Base-by-base conservation (phyloP, 2,329 filamentous ascomycete genomes). In the Fusarium pseudograminearum region DNA sequence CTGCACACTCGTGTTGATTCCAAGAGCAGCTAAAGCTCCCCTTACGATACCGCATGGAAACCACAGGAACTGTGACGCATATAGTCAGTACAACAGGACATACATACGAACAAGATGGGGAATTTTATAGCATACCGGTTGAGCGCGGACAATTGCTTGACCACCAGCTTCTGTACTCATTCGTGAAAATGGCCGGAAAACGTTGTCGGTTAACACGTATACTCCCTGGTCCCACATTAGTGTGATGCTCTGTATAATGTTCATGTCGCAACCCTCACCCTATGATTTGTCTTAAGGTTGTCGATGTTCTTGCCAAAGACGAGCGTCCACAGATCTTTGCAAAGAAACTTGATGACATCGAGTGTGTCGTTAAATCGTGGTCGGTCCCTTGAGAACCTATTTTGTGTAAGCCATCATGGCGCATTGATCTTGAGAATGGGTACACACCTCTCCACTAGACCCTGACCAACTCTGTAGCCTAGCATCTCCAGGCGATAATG, bases 281-380 rank as follows among this genome's bases (percentile, higher is more conserved):
- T 86, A 79, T 99, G 96, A 78, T 99, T 99, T 11, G 96, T 99
- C 82, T 99, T 99, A 47, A 99, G 86, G 78, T 99, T 99, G 81
- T 99, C 96, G 76, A 99, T 93, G 80, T 98, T 97, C 82, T 99
- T 99, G 78, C 93, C 88, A 80, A 98, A 99, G 18, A 98, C 88
- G 22, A 98, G 85, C 34, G 90, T 94, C 96, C 96, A 99, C 45
- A 99, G 86, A 79, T 99, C 96, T 83, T 99, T 99, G 87, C 96
- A 99, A 51, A 99, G 85, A 77, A 99, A 98, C 80, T 99, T 99
- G 79, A 99, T 99, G 51, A 94, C 92, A 77, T 98, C 96, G 42
- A 99, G 88, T 6, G 94, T 94, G 74, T 97, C 94, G 66, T 91
- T 93, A 78, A 98, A 97, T 50, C 94, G 92, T 41, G 95, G 93